These are phyloP conservation scores for Thymus mandschuricus DNA, from an alignment of 257 asterid species.

Conservation along the genomic window DNA sequence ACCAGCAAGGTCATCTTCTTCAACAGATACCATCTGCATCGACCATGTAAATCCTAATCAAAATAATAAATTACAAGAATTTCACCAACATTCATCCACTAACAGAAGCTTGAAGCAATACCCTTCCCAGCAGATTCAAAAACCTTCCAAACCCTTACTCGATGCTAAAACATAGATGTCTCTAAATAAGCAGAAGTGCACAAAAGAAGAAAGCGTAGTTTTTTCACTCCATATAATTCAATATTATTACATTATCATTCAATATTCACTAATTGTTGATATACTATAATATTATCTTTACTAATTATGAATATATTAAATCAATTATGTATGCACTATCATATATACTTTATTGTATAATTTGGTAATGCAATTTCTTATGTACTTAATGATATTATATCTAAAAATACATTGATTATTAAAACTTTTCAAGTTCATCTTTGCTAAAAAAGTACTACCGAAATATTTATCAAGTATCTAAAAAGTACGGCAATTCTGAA, in stretches of 20 bases:
- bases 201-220: not conserved
- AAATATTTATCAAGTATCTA: too few species aligned
- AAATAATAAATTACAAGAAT: not conserved
- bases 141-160: not conserved
- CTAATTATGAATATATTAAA: too few species aligned
- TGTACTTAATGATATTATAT: not conserved
- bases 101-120: slow-evolving; percentile 6
- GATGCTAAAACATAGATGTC: slow-evolving; percentile 6
- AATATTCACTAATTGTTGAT: not conserved
- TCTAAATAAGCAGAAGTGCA: not conserved
- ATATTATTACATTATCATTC: not conserved
- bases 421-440: not conserved
- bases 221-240: not conserved
- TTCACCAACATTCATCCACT: not conserved
- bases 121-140: not conserved
- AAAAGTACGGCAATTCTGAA: not conserved
- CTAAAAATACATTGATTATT: not conserved
- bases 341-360: not conserved
- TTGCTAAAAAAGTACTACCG: too few species aligned
- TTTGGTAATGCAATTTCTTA: slow-evolving; percentile 1
- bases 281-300: not conserved
- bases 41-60: slow-evolving; percentile 28
- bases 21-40: slow-evolving; percentile 91
- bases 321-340: not conserved
- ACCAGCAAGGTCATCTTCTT: slow-evolving; percentile 98